Percentiles rank a stretch among this genome's conserved stretches.
Conservation (phyloP, 2,329 filamentous ascomycete genomes). For the Phaeophleospora eucalypticola region DNA sequence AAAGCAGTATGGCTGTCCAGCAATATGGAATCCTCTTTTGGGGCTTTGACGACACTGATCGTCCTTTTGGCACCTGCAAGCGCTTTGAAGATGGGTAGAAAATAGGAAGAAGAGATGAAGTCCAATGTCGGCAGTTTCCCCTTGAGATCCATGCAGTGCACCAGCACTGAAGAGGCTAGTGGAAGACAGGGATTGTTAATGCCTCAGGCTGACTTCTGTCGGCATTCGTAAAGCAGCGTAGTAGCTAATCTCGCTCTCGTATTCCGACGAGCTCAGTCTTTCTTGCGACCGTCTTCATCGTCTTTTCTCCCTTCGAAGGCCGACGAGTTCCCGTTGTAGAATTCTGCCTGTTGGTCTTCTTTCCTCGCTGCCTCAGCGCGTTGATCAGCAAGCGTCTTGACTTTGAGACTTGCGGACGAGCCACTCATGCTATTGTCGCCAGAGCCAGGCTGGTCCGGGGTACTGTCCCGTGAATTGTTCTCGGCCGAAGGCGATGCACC, state of each 20-base stretch:
- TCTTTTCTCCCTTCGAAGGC: slow-evolving; percentile 50
- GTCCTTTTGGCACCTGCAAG: too few species aligned
- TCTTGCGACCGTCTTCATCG: slow-evolving; percentile 46
- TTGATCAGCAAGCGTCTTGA: slow-evolving; percentile 47
- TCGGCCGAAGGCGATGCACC: slow-evolving; percentile 17
- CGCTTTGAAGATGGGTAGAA: too few species aligned
- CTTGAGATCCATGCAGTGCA: too few species aligned
- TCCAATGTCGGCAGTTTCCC: neutral
- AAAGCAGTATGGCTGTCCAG: too few species aligned
- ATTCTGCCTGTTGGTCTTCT: slow-evolving; percentile 55
- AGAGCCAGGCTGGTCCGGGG: neutral
- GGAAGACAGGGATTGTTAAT: neutral
- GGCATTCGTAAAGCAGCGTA: too few species aligned
- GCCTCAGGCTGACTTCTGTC: neutral
- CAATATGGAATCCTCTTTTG: too few species aligned
- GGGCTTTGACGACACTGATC: too few species aligned
- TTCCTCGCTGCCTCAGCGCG: slow-evolving; percentile 29
- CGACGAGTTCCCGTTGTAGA: slow-evolving; percentile 91
- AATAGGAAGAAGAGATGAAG: neutral
- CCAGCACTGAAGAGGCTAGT: too few species aligned
- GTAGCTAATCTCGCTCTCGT: too few species aligned
- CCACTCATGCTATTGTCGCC: neutral
- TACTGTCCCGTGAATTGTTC: slow-evolving; percentile 2
- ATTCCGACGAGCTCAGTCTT: too few species aligned
- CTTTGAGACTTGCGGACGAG: slow-evolving; percentile 33